Conservation (phyloP, 1,284 basidiomycete species). For the Rhodofomes roseus region DNA sequence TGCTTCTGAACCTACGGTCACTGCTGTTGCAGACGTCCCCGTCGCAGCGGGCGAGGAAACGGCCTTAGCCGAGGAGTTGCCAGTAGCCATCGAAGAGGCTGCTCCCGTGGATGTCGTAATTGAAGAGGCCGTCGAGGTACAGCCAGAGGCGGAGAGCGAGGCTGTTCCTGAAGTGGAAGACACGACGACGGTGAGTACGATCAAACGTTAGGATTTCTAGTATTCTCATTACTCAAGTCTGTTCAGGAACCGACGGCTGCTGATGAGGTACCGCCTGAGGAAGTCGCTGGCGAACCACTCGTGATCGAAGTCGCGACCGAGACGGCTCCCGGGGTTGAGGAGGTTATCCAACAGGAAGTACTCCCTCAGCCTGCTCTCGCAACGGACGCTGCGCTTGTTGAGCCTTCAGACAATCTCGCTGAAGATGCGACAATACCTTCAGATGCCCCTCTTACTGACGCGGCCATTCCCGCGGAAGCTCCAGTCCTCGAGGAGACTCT, state of each 20-base stretch:
- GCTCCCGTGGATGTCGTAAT: neutral
- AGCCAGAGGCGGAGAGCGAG: neutral
- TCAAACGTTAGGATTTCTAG: neutral
- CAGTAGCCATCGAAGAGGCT: neutral
- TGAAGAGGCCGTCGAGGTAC: slow-evolving; percentile 3
- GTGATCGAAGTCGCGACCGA: neutral
- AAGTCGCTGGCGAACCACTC: slow-evolving; percentile 1
- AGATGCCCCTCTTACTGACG: neutral
- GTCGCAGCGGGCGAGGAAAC: neutral
- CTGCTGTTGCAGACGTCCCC: neutral
- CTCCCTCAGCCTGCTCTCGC: slow-evolving; percentile 4
- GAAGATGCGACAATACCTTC: neutral
- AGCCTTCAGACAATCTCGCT: neutral
- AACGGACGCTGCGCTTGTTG: slow-evolving; percentile 2
- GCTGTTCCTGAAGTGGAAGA: slow-evolving; percentile 2
- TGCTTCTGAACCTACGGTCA: neutral
- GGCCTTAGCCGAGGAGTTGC: neutral
- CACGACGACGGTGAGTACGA: neutral
- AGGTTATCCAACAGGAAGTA: neutral
- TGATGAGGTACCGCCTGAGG: neutral
- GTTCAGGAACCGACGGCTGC: neutral
- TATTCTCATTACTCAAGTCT: no score
- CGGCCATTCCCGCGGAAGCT: neutral
- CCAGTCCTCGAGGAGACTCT: neutral
- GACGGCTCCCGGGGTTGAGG: neutral